Base-by-base conservation (phyloP, 768 basidiomycete species). In the Calocera cornea region DNA sequence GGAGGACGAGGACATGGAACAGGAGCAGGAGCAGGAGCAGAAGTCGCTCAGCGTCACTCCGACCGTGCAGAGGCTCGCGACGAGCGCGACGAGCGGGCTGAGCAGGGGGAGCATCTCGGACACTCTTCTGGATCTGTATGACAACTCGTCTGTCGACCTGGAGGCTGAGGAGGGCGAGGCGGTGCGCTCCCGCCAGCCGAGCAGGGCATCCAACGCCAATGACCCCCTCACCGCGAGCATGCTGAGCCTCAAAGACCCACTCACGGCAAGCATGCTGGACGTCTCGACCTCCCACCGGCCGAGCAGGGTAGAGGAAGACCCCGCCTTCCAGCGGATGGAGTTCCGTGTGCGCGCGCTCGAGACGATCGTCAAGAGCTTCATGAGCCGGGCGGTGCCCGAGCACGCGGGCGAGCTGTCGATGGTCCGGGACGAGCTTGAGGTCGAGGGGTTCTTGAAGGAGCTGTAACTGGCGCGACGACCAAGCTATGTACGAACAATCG, bases 341-440 rank as follows among this genome's bases (percentile, higher is more conserved):
- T 22, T 12, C 27, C 54, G 54, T 14, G 54, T 60, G 2, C 54
- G 54, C 7, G 54, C 54, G 19, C 54, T 60, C 14, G 54, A 60
- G 54, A 33, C 54, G 27, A 33, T 60, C 31, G 54, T 60, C 31
- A 11, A 60, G 54, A 60, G 31, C 7, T 60, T 60, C 31, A 60
- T 60, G 11, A 22, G 11, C 31, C 54, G 54, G 14, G 22, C 24
- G 2, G 31, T 10, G 16, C 54, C 54, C 14, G 54, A 60, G 31
- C 54, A 60, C 31, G 54, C 31, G 54, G 54, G 54, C 14, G 54
- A 60, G 31, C 27, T 60, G 54, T 60, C 54, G 54, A 60, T 60
- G 54, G 54, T 60, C 8, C 11, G 54, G 54, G 54, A 60, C 54
- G 54, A 60, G 24, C 31, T 60, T 11, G 54, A 60, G 54, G 54